phyloP scores from a whole-genome alignment of 352 stramenopile species.

The Phytophthora vignae region DNA sequence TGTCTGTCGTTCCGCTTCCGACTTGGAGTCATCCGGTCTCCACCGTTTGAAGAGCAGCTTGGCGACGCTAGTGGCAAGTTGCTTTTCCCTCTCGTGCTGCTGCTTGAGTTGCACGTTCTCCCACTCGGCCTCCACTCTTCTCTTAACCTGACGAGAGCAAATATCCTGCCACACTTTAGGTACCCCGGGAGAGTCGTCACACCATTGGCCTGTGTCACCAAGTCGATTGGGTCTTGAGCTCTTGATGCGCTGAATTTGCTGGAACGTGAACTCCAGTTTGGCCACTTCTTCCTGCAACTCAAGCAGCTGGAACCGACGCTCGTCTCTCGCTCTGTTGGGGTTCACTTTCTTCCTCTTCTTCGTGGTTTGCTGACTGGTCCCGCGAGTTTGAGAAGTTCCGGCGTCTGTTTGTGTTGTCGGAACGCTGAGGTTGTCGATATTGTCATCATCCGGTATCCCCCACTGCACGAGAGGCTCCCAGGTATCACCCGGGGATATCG shows the following conservation, averaged over 20 bases:
- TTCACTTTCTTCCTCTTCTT: constrained; percentile 33
- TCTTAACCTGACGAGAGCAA: constrained; percentile 24
- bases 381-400: not conserved
- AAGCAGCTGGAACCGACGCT: constrained; percentile 32
- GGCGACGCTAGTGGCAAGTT: constrained; percentile 34
- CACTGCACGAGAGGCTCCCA: not conserved
- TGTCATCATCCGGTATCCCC: not conserved
- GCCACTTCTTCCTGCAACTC: constrained; percentile 24
- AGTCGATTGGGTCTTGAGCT: constrained; percentile 5
- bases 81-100: constrained; percentile 36
- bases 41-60: constrained; percentile 34
- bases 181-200: not conserved
- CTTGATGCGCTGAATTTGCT: constrained; percentile 15
- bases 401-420: not conserved
- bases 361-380: too few relatives aligned
- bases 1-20: constrained; percentile 12
- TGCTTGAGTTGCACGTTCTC: constrained; percentile 44
- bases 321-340: constrained; percentile 39
- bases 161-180: constrained; percentile 37
- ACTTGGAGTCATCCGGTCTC: not conserved
- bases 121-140: constrained; percentile 26
- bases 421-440: not conserved
- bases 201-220: too few relatives aligned
- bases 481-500: not conserved
- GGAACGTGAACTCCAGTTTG: constrained; percentile 28